These are phyloP conservation scores for Coemansia sp. DNA, from an alignment of 192 early-diverging fungal genomes.

Conservation along the genomic window DNA sequence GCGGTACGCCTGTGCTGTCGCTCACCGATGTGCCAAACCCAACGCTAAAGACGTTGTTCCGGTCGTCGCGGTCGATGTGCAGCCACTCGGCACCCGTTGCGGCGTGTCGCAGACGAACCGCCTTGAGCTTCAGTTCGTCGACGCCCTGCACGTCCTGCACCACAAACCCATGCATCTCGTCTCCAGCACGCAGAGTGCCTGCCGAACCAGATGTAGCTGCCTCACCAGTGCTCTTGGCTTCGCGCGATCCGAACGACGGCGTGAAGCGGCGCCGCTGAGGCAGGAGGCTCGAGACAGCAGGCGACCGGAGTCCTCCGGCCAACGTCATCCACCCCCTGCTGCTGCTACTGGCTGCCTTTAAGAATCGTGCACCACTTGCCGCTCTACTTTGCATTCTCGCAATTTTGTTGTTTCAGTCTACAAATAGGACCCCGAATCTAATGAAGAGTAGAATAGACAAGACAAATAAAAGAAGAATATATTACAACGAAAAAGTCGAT, in stretches of 20 bases:
- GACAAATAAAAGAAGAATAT: not conserved
- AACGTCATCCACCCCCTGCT: not conserved
- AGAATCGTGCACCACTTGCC: slow-evolving; percentile 25
- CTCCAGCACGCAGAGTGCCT: slow-evolving; percentile 21
- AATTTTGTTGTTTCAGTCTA: too few relatives aligned
- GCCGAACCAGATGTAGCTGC: not conserved
- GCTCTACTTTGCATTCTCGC: slow-evolving; percentile 3
- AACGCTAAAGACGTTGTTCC: slow-evolving; percentile 94
- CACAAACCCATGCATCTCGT: slow-evolving; percentile 43
- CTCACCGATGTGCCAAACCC: slow-evolving; percentile 83
- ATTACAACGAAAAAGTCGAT: not conserved
- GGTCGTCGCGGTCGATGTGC: slow-evolving; percentile 82
- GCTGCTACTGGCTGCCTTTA: slow-evolving; percentile 14
- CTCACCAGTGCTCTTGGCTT: slow-evolving; percentile 3
- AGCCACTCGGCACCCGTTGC: slow-evolving; percentile 83
- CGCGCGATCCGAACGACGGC: not conserved
- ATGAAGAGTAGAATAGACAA: not conserved
- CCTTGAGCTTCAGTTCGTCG: slow-evolving; percentile 76
- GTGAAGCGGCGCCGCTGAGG: not conserved
- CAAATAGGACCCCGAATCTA: not conserved
- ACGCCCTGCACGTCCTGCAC: slow-evolving; percentile 59
- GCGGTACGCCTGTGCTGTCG: slow-evolving; percentile 85
- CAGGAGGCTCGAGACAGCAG: not conserved
- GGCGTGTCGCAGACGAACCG: slow-evolving; percentile 72
- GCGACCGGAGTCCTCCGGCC: not conserved